Evolutionary conservation across 2,329 filamentous ascomycete species (phyloP).

Genomic region (Pestalotiopsis fici): DNA sequence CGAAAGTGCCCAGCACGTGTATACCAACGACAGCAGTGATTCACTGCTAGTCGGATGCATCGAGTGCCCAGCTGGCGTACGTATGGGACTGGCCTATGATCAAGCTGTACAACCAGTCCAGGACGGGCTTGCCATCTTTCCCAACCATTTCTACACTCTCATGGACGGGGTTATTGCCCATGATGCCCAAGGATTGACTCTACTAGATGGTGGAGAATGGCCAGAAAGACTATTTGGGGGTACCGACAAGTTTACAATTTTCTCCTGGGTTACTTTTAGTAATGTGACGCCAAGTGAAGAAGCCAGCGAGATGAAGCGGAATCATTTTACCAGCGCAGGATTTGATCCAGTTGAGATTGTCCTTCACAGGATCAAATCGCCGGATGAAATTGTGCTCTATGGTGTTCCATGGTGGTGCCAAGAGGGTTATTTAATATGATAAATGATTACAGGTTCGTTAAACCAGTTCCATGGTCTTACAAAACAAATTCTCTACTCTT

Average conservation of each 20-base stretch:
- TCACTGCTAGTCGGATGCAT: not conserved
- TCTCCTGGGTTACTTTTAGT: not conserved
- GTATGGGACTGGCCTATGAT: slow-evolving; percentile 1
- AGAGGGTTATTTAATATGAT: too few relatives aligned
- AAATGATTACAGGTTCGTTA: too few relatives aligned
- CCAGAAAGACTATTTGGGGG: not conserved
- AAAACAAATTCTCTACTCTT: too few relatives aligned
- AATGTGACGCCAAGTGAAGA: not conserved
- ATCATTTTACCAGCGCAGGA: not conserved
- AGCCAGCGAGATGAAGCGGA: not conserved
- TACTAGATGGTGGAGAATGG: not conserved
- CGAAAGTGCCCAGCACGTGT: not conserved
- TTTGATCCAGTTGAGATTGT: not conserved
- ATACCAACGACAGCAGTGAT: not conserved
- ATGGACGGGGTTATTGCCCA: not conserved
- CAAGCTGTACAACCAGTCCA: not conserved
- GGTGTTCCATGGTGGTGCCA: too few relatives aligned
- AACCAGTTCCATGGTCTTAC: too few relatives aligned
- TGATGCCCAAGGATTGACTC: not conserved
- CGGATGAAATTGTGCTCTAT: too few relatives aligned
- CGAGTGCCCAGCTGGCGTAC: not conserved
- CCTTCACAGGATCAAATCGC: not conserved
- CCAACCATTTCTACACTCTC: not conserved
- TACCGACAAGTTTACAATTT: not conserved
- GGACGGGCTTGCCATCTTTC: not conserved